Base-by-base conservation (phyloP, 257 asterid genomes). In the Nicotiana knightiana region DNA sequence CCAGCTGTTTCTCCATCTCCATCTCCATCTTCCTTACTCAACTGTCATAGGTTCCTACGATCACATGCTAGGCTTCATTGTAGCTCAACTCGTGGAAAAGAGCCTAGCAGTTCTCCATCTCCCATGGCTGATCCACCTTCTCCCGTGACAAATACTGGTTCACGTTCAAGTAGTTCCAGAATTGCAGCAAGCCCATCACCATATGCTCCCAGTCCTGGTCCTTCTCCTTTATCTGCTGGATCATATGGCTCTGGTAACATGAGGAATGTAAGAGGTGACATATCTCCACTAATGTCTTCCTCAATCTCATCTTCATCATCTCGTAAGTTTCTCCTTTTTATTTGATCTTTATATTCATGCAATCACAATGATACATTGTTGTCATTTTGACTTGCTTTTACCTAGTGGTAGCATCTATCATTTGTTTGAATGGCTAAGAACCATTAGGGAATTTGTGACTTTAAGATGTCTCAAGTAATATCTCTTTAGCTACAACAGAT, bases 321-420 rank as follows among this genome's bases (percentile, higher is more conserved):
- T 67, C 83, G 98, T 94, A 90, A 93, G 98, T 87, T 80, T 13
- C 62, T 35, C 64, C 59, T 16, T 67, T 81, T 32, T 55, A 6
- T n/a, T 59, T 43, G 81, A 28, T 54, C 63, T 82, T 67, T 81
- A 64, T 53, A n/a, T 61, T 79, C 37, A 26, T 24, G 66, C 26
- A 53, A 26, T 33, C 12, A 33, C 16, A 33, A 1, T 46, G 37
- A 71, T 82, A 57, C 43, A 17, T 68, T 64, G 9, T 48, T 18
- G 33, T 59, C 32, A 67, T 55, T 68, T 67, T 53, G 26, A 33
- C 37, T 43, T 48, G n/a, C 24, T 54, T n/a, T 37, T 67, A 48
- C 62, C 61, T 48, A 24, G 32, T 48, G 26, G 39, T 73, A 73
- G 43, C 26, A 73, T 73, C 62, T 73, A 70, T 46, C 39, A 48